Base-by-base conservation (phyloP, 2,329 filamentous ascomycete genomes). In the Aspergillus pseudotamarii region DNA sequence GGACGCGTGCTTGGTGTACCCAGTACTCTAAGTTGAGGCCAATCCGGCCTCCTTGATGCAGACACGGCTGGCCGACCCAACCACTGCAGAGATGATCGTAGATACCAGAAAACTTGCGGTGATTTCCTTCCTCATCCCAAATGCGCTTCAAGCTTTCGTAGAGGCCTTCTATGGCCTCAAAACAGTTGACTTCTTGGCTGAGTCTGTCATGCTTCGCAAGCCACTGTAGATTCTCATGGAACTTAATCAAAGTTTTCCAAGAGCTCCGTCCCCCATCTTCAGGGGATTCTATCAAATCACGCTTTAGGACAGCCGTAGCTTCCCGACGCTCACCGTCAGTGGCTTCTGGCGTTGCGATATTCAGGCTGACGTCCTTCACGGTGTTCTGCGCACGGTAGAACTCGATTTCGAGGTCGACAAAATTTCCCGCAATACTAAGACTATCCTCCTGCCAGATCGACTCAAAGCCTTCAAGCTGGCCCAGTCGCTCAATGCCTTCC, bases 361-460 rank as follows among this genome's bases (percentile, higher is more conserved):
- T 78, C 63, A 82, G 66, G 60, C 73, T 80, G 56, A 81, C 79
- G 59, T 80, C 75, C 60, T 77, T 79, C 41, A 82, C 80, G 8
- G 70, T 72, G 60, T 82, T 78, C 55, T 76, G 68, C 6, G 71
- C 72, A 1, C 74, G 71, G 54, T 80, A 73, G 57, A 82, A 82
- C 50, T 79, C 78, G 55, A 82, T 79, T 62, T 82, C 80, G 19
- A 82, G 71, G 58, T 82, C 80, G 36, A 82, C 80, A 59, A 78
- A 78, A 54, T 81, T 80, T 5, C 80, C 80, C 9, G 80, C 80
- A 64, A 82, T 81, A 55, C 74, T 81, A 51, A 82, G 72, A 63
- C 76, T 78, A 48, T 82, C 77, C 19, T 82, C 79, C 64, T 82
- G 79, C 79, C 79, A 82, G 48, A 81, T 78, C 16, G 79, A 80